phyloP scores from a whole-genome alignment of 495 filamentous ascomycete genomes.

The Penicillium ochrochloron region DNA sequence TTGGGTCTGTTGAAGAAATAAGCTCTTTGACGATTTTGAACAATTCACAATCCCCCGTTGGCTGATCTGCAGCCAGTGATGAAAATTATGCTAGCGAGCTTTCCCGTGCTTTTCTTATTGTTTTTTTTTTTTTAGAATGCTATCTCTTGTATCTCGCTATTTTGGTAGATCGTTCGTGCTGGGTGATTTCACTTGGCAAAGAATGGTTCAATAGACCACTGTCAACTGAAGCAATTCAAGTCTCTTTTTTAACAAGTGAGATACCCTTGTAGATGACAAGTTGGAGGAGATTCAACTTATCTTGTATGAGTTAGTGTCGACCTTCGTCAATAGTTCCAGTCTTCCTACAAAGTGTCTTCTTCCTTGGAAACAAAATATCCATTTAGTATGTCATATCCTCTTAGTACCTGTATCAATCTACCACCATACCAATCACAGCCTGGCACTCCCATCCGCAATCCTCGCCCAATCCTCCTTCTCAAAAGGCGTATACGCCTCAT shows the following conservation, averaged over 20 bases:
- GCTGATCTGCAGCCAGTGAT: constrained; percentile 10
- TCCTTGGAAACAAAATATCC: neutral
- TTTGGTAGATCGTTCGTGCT: neutral
- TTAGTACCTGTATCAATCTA: neutral
- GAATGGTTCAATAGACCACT: neutral
- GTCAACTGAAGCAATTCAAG: constrained; percentile 34
- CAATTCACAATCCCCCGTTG: neutral
- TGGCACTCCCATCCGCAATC: constrained; percentile 54
- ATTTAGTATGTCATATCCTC: constrained; percentile 7
- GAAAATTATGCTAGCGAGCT: constrained; percentile 25
- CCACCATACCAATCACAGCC: constrained; percentile 40
- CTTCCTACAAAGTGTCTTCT: neutral
- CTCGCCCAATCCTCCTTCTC: constrained; percentile 60
- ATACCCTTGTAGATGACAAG: constrained; percentile 27
- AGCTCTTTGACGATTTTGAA: constrained; percentile 3
- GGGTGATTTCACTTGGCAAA: neutral
- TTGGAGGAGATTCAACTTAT: neutral
- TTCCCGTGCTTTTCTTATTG: constrained; percentile 3
- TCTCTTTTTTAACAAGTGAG: constrained; percentile 41
- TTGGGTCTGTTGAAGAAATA: constrained; percentile 72
- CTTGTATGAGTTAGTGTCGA: too few relatives aligned
- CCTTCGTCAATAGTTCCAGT: too few relatives aligned
- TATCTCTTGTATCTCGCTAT: neutral
- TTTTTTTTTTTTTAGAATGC: constrained; percentile 13
- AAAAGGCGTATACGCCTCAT: constrained; percentile 62